Base-by-base conservation (phyloP, 108 stramenopile species). In the Skeletonema potamos region DNA sequence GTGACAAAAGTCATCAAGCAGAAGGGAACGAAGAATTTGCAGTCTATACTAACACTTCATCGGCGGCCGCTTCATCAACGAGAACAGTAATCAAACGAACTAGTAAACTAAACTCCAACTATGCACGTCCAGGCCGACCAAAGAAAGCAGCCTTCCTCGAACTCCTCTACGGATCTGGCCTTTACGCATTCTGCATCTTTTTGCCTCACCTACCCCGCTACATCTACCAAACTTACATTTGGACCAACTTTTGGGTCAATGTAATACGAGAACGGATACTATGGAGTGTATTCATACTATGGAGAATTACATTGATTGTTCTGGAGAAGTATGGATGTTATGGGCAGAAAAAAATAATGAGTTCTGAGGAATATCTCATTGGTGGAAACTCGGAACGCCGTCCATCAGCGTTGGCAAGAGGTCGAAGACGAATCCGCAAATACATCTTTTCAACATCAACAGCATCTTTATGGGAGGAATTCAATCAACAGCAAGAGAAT, bases 121-220 rank as follows among this genome's bases (percentile, higher is more conserved):
- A 72, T 43, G 44, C 33, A 18, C 58, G 77, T 27, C 77, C 77
- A n/a, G 77, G 77, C 27, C 46, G 77, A 41, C 77, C 65, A 4
- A 66, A 72, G 1, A 30, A 67, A 10, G 77, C 70, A 15, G 48
- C 65, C n/a, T 24, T 72, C 18, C 36, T 54, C 24, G 77, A 79
- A 76, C 63, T 81, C 13, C 22, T 63, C 4, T 62, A 60, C 33
- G 80, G 80, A 15, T 24, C 22, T 0, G 4, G 48, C 15, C 61
- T 81, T n/a, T 81, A 81, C 56, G 48, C 54, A n/a, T 24, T 56
- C 3, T 76, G 74, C 54, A 65, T 81, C 11, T 71, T 71, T 43
- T 62, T 81, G 7, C 74, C 80, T 18, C 65, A 62, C 7, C 33
- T 76, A 12, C 74, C 71, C 6, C 66, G 51, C 0, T 77, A 59